phyloP scores from a whole-genome alignment of 2,329 filamentous ascomycete genomes.

The Sordariomycetes sp. region DNA sequence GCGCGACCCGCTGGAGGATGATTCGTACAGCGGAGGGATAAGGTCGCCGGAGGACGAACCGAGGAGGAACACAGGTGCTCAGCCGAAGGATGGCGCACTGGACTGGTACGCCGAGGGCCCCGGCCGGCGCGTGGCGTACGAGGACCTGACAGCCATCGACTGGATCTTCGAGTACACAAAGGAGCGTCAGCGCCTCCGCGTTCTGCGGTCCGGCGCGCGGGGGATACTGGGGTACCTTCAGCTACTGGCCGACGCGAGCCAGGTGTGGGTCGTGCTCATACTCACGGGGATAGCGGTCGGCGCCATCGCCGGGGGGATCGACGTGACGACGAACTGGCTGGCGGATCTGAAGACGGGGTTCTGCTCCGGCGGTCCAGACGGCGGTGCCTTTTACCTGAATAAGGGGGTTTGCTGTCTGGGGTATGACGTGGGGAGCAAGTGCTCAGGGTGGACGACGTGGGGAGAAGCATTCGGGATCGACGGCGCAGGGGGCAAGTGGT shows the following conservation, averaged over 20 bases:
- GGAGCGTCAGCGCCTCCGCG: constrained; percentile 78
- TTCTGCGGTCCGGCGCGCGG: constrained; percentile 56
- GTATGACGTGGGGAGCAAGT: constrained; percentile 73
- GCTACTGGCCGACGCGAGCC: constrained; percentile 70
- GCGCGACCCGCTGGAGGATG: constrained; percentile 10
- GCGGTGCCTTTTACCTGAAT: constrained; percentile 84
- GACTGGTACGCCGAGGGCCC: constrained; percentile 92
- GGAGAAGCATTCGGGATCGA: constrained; percentile 58
- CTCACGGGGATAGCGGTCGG: constrained; percentile 78
- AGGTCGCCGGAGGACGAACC: neutral
- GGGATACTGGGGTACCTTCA: constrained; percentile 64
- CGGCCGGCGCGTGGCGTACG: constrained; percentile 83
- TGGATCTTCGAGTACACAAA: constrained; percentile 99
- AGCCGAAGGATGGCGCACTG: constrained; percentile 35
- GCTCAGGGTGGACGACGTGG: constrained; percentile 83
- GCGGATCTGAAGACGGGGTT: constrained; percentile 86
- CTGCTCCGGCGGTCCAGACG: constrained; percentile 64
- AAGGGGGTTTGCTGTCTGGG: constrained; percentile 89
- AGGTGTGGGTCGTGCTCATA: constrained; percentile 85
- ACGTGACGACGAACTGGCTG: constrained; percentile 86
- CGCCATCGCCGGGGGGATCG: constrained; percentile 75
- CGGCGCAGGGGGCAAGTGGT: constrained; percentile 61
- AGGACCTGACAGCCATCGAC: constrained; percentile 93
- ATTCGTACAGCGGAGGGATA: neutral
- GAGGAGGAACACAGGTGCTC: constrained; percentile 1